Conservation (phyloP, 1,284 basidiomycete genomes). For the Leccinum solheimii region DNA sequence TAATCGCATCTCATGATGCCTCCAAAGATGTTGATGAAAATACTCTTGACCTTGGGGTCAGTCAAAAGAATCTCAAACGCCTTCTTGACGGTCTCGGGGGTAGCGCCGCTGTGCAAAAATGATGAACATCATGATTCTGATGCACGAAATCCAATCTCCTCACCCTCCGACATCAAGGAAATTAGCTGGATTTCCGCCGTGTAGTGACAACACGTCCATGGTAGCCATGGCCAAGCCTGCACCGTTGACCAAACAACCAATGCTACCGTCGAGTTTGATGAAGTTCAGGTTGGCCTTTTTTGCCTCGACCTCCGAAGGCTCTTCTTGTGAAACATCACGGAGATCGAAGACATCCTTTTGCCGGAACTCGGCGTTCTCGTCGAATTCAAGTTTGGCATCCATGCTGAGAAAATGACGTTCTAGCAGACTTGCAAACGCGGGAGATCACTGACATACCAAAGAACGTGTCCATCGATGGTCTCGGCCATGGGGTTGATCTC, state of each 20-base stretch:
- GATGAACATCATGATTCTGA: constrained; percentile 10
- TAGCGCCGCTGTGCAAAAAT: constrained; percentile 72
- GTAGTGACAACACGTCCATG: constrained; percentile 96
- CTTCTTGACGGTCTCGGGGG: constrained; percentile 98
- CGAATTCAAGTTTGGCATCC: constrained; percentile 99
- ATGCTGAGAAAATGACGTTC: constrained; percentile 59
- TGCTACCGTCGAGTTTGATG: constrained; percentile 98
- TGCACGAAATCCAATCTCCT: constrained; percentile 3
- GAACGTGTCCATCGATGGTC: constrained; percentile 88
- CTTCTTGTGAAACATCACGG: constrained; percentile 94
- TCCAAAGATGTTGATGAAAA: constrained; percentile 98
- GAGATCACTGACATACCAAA: constrained; percentile 64
- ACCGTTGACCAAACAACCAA: constrained; percentile 98
- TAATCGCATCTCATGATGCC: constrained; percentile 99
- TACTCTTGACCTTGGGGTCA: constrained; percentile 93
- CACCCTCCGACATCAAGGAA: constrained; percentile 98
- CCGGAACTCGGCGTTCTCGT: constrained; percentile 99
- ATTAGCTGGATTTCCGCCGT: constrained; percentile 96
- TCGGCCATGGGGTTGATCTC: constrained; percentile 99
- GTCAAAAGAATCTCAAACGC: constrained; percentile 94
- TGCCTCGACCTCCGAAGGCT: constrained; percentile 95
- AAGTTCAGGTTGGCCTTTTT: constrained; percentile 96
- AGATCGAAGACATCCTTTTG: constrained; percentile 90
- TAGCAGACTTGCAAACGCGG: constrained; percentile 11
- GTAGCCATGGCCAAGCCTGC: constrained; percentile 99